Conservation (phyloP, 345 rosid genomes). For the Dipteronia sinensis region DNA sequence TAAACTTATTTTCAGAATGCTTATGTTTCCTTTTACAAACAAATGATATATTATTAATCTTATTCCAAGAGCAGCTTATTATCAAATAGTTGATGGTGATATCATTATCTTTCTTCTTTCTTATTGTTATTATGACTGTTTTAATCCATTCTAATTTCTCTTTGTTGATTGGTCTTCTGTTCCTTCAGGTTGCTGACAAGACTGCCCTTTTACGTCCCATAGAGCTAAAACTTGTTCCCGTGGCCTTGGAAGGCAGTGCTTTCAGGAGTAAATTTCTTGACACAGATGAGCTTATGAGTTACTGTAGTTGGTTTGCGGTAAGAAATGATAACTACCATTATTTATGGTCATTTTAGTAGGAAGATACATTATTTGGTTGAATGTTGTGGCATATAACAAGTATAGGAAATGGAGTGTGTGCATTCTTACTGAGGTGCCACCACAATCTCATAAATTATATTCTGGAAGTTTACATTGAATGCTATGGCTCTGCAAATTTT, state of each 20-base stretch:
- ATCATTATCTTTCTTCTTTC: background rate
- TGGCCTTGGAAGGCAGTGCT: constrained; percentile 91
- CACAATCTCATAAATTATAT: too few relatives aligned
- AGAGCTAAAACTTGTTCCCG: constrained; percentile 91
- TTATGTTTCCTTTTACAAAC: background rate
- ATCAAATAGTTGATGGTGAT: background rate
- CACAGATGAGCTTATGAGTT: constrained; percentile 84
- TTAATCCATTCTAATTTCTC: constrained; percentile 17
- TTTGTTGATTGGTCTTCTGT: constrained; percentile 27
- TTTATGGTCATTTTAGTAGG: background rate
- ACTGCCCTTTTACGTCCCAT: constrained; percentile 79
- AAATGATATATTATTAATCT: background rate
- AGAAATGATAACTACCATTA: constrained; percentile 25
- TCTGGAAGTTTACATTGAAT: too few relatives aligned
- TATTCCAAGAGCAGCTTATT: background rate
- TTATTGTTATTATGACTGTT: background rate
- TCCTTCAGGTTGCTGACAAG: constrained; percentile 86
- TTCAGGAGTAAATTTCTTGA: constrained; percentile 93
- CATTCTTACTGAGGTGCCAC: too few relatives aligned
- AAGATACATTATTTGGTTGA: background rate
- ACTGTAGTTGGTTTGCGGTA: constrained; percentile 92
- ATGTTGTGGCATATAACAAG: background rate
- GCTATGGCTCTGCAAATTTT: too few relatives aligned
- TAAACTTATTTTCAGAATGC: background rate
- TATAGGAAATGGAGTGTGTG: background rate